Percentiles rank a stretch among this genome's conserved stretches.
Evolutionary conservation across 306 rosid genomes (phyloP).

Genomic region (Casuarina glauca): DNA sequence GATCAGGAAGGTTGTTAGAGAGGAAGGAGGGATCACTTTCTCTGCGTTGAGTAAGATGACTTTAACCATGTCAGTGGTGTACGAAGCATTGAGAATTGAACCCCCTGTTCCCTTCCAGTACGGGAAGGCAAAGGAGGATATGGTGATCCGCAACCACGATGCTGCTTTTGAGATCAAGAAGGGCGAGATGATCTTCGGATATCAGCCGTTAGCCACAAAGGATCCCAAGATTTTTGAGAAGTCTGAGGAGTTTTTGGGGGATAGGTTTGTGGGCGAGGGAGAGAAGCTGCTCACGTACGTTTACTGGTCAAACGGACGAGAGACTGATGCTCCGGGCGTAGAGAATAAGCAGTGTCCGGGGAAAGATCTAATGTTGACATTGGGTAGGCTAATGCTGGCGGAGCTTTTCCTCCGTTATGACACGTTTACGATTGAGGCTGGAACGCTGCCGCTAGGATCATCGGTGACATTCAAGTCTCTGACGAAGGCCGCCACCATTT

Average conservation of each 20-base stretch:
- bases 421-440: conserved; percentile 28
- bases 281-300: conserved; percentile 47
- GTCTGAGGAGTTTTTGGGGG: conserved; percentile 43
- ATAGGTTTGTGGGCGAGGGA: conserved; percentile 38
- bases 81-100: conserved; percentile 60
- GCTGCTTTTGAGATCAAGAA: conserved; percentile 60
- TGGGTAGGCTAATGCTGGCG: conserved; percentile 33
- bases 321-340: conserved; percentile 36
- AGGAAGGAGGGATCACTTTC: conserved; percentile 40
- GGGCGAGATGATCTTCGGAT: conserved; percentile 76
- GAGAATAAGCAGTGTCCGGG: conserved; percentile 50
- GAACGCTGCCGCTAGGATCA: conserved; percentile 20
- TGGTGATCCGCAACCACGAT: conserved; percentile 55
- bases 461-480: conserved; percentile 31
- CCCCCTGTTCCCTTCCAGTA: conserved; percentile 79
- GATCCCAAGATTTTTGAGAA: conserved; percentile 57
- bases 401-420: conserved; percentile 47
- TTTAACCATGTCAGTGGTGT: conserved; percentile 61
- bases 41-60: conserved; percentile 49
- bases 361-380: conserved; percentile 35
- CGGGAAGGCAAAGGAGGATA: conserved; percentile 63
- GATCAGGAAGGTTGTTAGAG: conserved; percentile 50
- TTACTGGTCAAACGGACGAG: conserved; percentile 47
- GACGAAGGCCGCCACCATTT: conserved; percentile 19
- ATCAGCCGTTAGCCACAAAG: conserved; percentile 66